Base-by-base conservation (phyloP, 2,329 filamentous ascomycete genomes). In the Hypoxylon rubiginosum region DNA sequence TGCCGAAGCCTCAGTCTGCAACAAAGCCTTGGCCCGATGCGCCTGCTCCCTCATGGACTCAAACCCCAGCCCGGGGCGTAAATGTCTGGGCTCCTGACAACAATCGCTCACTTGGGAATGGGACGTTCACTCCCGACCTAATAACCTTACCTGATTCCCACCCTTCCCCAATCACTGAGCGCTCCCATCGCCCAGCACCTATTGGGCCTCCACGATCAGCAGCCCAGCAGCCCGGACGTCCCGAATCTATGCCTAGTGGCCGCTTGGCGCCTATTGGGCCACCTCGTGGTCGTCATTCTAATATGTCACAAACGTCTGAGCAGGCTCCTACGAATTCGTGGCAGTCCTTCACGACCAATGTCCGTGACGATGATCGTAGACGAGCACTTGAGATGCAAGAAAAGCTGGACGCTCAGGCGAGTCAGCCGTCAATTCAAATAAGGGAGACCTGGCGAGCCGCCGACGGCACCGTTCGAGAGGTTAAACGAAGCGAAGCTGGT, bases 11-110 rank as follows among this genome's bases (percentile, higher is more conserved):
- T 8, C 81, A 82, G 49, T 69, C 82, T 10, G 19, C 39, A 0
- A 30, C 67, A 11, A 50, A 57, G n/a, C 46, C 69, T 1, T 78
- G 76, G 76, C 71, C 71, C 32, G 75, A 76, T 30, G n/a, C 71
- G 10, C 58, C 74, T 26, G n/a, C 70, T 17, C 56, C 74, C 1
- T 90, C 88, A 87, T 80, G 80, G 28, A 73, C 80, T 28, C 84
- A 51, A 79, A 82, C 48, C 68, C 81, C 10, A 77, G 83, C 11
- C 83, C 85, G 51, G n/a, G n/a, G n/a, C n/a, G n/a, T n/a, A n/a
- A 92, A 91, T 74, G 90, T 94, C 17, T 94, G 92, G 92, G 91
- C 91, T 46, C 90, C 89, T n/a, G 88, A 88, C 58, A 90, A 87
- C 71, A 89, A 92, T 70, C 86, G 89, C 58, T 89, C 88, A 10